phyloP scores from a whole-genome alignment of 2,329 filamentous ascomycete genomes.

The Pseudogymnoascus sp. region DNA sequence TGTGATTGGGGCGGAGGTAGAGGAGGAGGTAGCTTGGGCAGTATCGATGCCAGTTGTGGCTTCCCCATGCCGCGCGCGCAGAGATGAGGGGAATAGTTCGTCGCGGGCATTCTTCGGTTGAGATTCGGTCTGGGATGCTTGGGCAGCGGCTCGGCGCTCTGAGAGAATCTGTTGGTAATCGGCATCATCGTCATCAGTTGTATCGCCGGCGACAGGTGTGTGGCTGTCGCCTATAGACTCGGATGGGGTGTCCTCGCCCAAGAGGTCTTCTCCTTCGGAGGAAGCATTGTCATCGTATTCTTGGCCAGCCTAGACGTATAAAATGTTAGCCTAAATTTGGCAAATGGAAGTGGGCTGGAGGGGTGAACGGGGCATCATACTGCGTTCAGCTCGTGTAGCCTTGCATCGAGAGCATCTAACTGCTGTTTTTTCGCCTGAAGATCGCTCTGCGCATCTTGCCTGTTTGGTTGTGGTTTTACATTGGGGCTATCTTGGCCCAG shows the following conservation, averaged over 20 bases:
- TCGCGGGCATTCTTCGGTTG: constrained; percentile 9
- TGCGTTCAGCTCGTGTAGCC: constrained; percentile 59
- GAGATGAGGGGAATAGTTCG: constrained; percentile 14
- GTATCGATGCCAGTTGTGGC: constrained; percentile 9
- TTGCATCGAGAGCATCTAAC: constrained; percentile 56
- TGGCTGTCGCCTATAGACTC: constrained; percentile 45
- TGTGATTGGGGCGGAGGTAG: constrained; percentile 35
- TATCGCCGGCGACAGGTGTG: constrained; percentile 23
- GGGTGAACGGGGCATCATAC: constrained; percentile 27
- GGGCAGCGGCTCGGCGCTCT: not conserved
- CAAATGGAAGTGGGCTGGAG: constrained; percentile 14
- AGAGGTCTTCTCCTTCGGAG: constrained; percentile 48
- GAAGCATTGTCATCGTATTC: constrained; percentile 21
- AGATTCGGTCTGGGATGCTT: not conserved
- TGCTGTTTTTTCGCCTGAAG: constrained; percentile 56
- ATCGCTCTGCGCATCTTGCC: constrained; percentile 53
- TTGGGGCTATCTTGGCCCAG: constrained; percentile 59
- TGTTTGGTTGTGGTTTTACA: constrained; percentile 49
- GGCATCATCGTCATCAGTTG: constrained; percentile 6
- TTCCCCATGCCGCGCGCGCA: constrained; percentile 17
- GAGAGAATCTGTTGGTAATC: constrained; percentile 10
- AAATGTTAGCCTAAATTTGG: constrained; percentile 19
- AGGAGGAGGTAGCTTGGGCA: constrained; percentile 20
- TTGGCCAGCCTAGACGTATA: not conserved
- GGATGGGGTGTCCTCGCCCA: constrained; percentile 42